These are phyloP conservation scores for Suillus alpinus DNA, from an alignment of 768 basidiomycete genomes.

Conservation along the genomic window DNA sequence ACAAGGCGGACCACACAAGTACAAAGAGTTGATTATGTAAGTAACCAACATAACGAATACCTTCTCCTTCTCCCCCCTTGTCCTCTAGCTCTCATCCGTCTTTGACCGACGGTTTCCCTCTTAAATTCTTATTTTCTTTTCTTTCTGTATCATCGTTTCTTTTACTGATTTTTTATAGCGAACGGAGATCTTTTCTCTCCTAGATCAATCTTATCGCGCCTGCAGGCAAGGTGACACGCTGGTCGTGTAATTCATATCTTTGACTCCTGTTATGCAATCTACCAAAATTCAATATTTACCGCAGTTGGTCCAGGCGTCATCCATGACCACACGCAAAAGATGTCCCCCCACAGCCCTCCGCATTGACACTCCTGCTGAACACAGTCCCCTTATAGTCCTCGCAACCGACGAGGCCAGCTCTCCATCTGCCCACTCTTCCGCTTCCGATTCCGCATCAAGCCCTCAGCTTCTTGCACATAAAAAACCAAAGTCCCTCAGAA, in stretches of 20 bases:
- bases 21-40: constrained; percentile 10
- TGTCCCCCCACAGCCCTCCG: constrained; percentile 55
- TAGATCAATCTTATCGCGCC: constrained; percentile 10
- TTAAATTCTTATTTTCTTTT: constrained; percentile 13
- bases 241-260: constrained; percentile 33
- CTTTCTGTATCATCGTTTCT: constrained; percentile 15
- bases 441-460: constrained; percentile 49
- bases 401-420: constrained; percentile 43
- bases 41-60: neutral
- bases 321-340: constrained; percentile 43
- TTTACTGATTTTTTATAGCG: constrained; percentile 10
- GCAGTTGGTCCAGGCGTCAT: constrained; percentile 28
- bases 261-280: constrained; percentile 28
- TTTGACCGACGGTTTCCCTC: constrained; percentile 5
- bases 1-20: neutral
- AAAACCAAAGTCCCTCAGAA: constrained; percentile 49
- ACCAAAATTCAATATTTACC: constrained; percentile 19
- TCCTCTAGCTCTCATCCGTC: neutral
- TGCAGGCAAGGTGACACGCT: constrained; percentile 27
- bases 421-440: constrained; percentile 48
- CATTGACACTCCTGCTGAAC: constrained; percentile 50
- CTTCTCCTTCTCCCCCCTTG: neutral
- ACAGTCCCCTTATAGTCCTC: constrained; percentile 47
- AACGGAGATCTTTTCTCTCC: constrained; percentile 10
- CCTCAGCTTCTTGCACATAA: constrained; percentile 39